Evolutionary conservation across 176 grass and related monocot genomes (phyloP).

Genomic region (Elymus sibiricus): DNA sequence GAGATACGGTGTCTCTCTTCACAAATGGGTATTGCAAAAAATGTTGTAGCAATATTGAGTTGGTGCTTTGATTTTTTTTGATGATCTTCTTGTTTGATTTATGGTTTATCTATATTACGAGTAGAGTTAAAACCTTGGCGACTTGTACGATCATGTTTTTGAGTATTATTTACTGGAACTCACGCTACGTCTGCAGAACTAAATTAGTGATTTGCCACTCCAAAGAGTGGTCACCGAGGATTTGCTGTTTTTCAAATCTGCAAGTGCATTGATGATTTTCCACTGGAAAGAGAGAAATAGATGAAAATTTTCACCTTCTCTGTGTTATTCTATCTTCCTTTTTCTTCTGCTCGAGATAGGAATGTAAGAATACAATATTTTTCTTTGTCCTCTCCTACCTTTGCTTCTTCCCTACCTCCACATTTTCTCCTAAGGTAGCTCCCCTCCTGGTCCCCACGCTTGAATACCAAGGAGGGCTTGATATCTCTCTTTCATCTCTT

Average conservation of each 20-base stretch:
- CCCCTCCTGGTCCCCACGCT: neutral
- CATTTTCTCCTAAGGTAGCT: neutral
- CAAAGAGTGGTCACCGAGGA: neutral
- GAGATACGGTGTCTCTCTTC: neutral
- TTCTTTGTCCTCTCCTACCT: neutral
- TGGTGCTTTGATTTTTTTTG: neutral
- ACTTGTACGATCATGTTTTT: neutral
- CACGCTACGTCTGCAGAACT: neutral
- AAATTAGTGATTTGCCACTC: neutral
- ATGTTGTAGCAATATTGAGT: neutral
- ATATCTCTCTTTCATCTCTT: neutral
- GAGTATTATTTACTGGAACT: neutral
- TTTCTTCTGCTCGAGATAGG: neutral
- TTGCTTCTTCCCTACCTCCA: slow-evolving; percentile 7
- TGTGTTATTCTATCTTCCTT: neutral
- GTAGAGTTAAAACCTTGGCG: neutral
- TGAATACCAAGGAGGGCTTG: neutral
- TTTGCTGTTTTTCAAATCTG: neutral
- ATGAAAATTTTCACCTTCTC: neutral
- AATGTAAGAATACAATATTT: neutral
- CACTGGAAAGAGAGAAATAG: neutral
- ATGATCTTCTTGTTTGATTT: neutral
- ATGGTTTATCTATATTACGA: slow-evolving; percentile 2
- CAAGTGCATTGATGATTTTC: neutral
- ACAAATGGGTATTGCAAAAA: neutral